phyloP scores from a whole-genome alignment of 2,329 filamentous ascomycete genomes.

The Aspergillus ustus region DNA sequence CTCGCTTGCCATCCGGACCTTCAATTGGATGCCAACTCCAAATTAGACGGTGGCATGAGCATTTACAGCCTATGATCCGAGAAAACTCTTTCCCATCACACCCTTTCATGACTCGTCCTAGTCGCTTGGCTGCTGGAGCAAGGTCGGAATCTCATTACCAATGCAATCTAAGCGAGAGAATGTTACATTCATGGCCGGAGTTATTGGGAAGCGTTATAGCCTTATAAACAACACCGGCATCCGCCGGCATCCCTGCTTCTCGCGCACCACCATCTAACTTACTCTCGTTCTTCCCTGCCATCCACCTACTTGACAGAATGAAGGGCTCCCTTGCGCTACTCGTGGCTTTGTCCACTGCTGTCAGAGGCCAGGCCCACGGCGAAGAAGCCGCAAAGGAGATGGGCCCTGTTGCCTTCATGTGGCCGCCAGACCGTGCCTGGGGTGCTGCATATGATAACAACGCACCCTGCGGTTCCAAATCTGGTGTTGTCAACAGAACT shows the following conservation, averaged over 20 bases:
- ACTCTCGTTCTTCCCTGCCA: neutral
- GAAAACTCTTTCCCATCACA: conserved; percentile 9
- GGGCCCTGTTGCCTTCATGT: conserved; percentile 65
- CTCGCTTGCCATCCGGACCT: conserved; percentile 6
- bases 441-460: conserved; percentile 59
- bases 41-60: conserved; percentile 6
- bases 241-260: neutral
- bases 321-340: neutral
- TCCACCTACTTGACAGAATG: conserved; percentile 1
- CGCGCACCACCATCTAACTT: neutral
- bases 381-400: conserved; percentile 40
- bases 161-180: neutral
- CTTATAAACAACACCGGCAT: conserved; percentile 2
- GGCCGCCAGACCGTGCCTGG: conserved; percentile 64
- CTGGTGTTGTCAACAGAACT: conserved; percentile 56
- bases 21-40: conserved; percentile 2
- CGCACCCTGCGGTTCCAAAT: conserved; percentile 61
- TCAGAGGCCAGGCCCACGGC: conserved; percentile 1
- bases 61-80: conserved; percentile 1
- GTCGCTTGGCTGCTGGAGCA: neutral
- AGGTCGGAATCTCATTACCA: neutral
- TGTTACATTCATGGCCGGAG: neutral
- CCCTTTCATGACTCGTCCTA: conserved; percentile 6
- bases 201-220: neutral
- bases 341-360: neutral